Conservation (phyloP, 2,329 filamentous ascomycete species). For the Claviceps capensis region DNA sequence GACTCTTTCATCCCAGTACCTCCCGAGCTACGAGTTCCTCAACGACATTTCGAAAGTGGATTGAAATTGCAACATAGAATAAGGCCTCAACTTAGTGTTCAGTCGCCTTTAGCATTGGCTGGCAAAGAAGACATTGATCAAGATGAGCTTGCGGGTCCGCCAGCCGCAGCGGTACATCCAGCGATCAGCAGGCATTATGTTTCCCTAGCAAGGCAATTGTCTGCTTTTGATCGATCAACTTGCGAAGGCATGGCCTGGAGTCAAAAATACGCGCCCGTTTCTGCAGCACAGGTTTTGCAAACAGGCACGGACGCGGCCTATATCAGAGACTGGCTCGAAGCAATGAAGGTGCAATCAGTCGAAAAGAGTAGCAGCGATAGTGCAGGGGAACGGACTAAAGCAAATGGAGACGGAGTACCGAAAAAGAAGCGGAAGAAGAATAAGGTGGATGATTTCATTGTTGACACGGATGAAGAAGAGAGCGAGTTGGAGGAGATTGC, state of each 20-base stretch:
- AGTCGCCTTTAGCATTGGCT: constrained; percentile 1
- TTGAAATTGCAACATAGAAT: constrained; percentile 37
- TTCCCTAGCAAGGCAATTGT: constrained; percentile 47
- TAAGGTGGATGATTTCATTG: constrained; percentile 67
- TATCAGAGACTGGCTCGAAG: constrained; percentile 69
- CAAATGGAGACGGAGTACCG: constrained; percentile 14
- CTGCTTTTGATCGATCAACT: constrained; percentile 65
- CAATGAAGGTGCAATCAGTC: constrained; percentile 63
- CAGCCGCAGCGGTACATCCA: constrained; percentile 31
- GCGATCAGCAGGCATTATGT: constrained; percentile 46
- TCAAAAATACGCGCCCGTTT: constrained; percentile 70
- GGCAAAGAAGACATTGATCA: constrained; percentile 15
- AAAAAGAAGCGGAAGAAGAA: constrained; percentile 58
- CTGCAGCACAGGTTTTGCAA: constrained; percentile 62
- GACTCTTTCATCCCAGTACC: constrained; percentile 32
- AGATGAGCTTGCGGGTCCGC: constrained; percentile 20
- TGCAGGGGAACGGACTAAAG: constrained; percentile 14
- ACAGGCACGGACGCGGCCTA: constrained; percentile 53
- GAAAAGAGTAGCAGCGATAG: constrained; percentile 40
- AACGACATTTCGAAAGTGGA: constrained; percentile 44
- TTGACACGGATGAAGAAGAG: constrained; percentile 64
- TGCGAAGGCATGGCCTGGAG: constrained; percentile 65
- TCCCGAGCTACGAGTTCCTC: constrained; percentile 37
- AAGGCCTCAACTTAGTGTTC: constrained; percentile 28
- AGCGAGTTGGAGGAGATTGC: constrained; percentile 56